phyloP scores from a whole-genome alignment of 805 yeast genomes.

The Hanseniaspora singularis region DNA sequence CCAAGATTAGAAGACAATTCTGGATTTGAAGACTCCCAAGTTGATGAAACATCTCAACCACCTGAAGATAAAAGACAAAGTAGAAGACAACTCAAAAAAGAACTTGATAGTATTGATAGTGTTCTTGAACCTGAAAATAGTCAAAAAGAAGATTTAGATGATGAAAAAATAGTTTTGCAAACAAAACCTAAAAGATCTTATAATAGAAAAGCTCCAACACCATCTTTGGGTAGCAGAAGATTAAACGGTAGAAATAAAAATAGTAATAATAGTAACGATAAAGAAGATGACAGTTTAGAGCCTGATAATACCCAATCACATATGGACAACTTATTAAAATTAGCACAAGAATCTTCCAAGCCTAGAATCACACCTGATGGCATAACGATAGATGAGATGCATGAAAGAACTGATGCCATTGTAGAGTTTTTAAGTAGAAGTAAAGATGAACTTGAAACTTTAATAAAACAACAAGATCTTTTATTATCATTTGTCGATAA shows the following conservation, averaged over 20 bases:
- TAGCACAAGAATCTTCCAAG: constrained; percentile 48
- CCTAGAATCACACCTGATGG: constrained; percentile 75
- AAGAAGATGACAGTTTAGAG: constrained; percentile 17
- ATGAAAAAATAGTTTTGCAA: constrained; percentile 3
- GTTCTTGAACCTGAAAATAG: neutral
- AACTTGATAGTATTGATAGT: constrained; percentile 1
- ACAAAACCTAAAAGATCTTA: constrained; percentile 5
- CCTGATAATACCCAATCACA: constrained; percentile 16
- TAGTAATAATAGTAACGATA: constrained; percentile 3
- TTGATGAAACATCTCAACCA: neutral
- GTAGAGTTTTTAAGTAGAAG: constrained; percentile 82
- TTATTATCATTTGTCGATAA: constrained; percentile 38
- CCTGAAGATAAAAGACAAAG: neutral
- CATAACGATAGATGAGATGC: constrained; percentile 68
- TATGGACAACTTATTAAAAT: constrained; percentile 15
- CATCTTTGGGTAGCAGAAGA: neutral
- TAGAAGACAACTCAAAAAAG: constrained; percentile 3
- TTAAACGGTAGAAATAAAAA: constrained; percentile 4
- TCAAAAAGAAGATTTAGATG: constrained; percentile 10
- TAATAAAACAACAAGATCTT: constrained; percentile 46
- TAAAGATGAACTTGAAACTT: constrained; percentile 69
- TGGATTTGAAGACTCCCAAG: constrained; percentile 1
- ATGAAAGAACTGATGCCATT: constrained; percentile 77
- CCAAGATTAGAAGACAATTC: constrained; percentile 10
- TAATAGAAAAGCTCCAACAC: constrained; percentile 2